Base-by-base conservation (phyloP, 768 basidiomycete species). In the Auriculariales sp. region DNA sequence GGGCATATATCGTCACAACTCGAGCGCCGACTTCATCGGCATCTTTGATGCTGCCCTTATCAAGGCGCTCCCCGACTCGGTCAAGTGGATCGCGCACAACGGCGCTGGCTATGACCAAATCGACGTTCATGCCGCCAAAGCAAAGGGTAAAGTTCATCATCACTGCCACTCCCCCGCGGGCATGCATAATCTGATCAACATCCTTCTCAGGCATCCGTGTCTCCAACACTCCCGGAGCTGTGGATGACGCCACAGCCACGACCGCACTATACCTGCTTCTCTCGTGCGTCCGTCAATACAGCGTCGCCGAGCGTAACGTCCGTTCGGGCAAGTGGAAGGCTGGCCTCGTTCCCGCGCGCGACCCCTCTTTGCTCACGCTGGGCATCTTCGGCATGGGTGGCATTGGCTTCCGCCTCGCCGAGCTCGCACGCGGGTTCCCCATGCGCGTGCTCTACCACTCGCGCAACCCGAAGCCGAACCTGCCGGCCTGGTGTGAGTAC, bases 91-190 rank as follows among this genome's bases (percentile, higher is more conserved):
- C 60, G 86, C 82, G 1, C 90, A 91, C 63, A 92, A 92, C 51
- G 92, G 91, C 10, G 90, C 92, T 0, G 90, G 92, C 0, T 95
- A 95, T 61, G 90, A 95, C 61, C 79, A 81, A 53, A 82, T 94
- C 55, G 83, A 92, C 58, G 77, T 91, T 14, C 62, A 66, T 5
- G 82, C 81, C 3, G 83, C 82, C 62, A 84, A 77, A 58, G 75
- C 71, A 9, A 73, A 73, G 63, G 85, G 87, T 83, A 56, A 15
- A 63, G 49, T 7, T 33, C 28, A 15, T n/a, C n/a, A n/a, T n/a
- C n/a, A n/a, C n/a, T 32, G 14, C 15, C 27, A 24, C 11, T 4
- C 7, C n/a, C n/a, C n/a, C n/a, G n/a, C n/a, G n/a, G n/a, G n/a
- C n/a, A n/a, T 31, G 46, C 15, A 12, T 49, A 35, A 19, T 49